Evolutionary conservation across 495 filamentous ascomycete genomes (phyloP).

Genomic region (Chaetomium fimeti): DNA sequence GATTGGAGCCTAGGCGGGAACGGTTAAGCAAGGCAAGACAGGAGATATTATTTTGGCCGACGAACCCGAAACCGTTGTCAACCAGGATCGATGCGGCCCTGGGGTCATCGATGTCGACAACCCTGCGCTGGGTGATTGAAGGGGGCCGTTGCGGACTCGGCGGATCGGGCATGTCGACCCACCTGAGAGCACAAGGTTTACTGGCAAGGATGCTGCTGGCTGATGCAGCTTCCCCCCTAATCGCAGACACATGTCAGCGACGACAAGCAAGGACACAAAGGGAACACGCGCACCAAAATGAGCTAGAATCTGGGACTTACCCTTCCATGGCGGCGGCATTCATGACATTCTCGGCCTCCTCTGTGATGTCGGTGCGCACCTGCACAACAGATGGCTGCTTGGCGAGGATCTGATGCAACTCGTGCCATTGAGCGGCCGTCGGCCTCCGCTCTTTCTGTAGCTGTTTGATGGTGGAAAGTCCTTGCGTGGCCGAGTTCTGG

Average conservation of each 20-base stretch:
- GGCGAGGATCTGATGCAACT: slow-evolving; percentile 42
- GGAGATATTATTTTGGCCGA: not conserved
- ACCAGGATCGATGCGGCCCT: slow-evolving; percentile 29
- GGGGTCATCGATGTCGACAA: slow-evolving; percentile 32
- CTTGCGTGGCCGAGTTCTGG: slow-evolving; percentile 25
- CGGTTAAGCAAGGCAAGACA: not conserved
- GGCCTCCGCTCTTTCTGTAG: slow-evolving; percentile 35
- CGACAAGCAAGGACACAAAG: not conserved
- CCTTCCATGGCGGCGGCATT: not conserved
- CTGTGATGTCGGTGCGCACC: slow-evolving; percentile 39
- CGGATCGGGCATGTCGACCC: slow-evolving; percentile 48
- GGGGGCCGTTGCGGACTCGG: slow-evolving; percentile 26
- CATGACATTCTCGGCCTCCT: slow-evolving; percentile 29
- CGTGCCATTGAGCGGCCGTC: slow-evolving; percentile 35
- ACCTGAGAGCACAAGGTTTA: slow-evolving; percentile 32
- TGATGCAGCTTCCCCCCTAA: slow-evolving; percentile 2
- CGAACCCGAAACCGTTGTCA: slow-evolving; percentile 39
- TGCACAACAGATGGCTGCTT: slow-evolving; percentile 45
- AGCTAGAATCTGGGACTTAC: not conserved
- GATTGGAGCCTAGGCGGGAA: slow-evolving; percentile 34
- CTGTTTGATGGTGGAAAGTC: slow-evolving; percentile 32
- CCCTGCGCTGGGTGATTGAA: slow-evolving; percentile 43
- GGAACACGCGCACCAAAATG: not conserved
- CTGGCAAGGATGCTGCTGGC: not conserved
- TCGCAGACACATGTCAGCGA: not conserved